These are phyloP conservation scores for Chytridium lagenaria DNA, from an alignment of 371 early-diverging fungal genomes.

Conservation along the genomic window DNA sequence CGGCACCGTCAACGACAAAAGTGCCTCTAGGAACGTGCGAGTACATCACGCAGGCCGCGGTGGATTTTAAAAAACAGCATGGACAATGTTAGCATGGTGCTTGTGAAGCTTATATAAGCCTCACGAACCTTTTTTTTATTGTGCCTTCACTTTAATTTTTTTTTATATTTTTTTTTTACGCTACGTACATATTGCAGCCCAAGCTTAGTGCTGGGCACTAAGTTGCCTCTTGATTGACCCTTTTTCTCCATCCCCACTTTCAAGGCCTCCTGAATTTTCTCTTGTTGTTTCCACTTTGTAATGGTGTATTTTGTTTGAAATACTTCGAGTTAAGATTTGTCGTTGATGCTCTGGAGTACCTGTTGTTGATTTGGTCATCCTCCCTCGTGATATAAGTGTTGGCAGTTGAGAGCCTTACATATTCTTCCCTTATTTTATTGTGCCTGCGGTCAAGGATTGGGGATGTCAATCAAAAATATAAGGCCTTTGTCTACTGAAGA, in stretches of 20 bases:
- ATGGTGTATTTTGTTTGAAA: no score
- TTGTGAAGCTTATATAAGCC: constrained; percentile 6
- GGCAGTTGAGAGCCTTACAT: no score
- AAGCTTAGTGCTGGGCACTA: no score
- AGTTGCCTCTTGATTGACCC: neutral
- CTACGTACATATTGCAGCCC: no score
- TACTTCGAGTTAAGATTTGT: neutral
- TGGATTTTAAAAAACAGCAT: constrained; percentile 19
- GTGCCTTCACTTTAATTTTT: neutral
- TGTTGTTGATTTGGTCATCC: no score
- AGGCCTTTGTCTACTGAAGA: no score
- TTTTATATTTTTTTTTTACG: neutral
- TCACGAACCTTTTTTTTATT: neutral
- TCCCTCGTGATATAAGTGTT: no score
- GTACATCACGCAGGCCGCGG: constrained; percentile 12
- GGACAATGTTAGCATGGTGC: constrained; percentile 23
- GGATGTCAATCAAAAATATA: no score
- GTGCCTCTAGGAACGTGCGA: constrained; percentile 13
- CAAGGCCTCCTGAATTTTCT: neutral
- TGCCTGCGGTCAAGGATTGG: no score
- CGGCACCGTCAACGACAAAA: neutral
- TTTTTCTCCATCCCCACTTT: neutral
- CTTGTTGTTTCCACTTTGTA: neutral
- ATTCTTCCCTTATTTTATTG: no score
- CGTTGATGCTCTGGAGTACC: no score